Conservation (phyloP, 2,329 filamentous ascomycete species). For the Dactylellina cionopaga region DNA sequence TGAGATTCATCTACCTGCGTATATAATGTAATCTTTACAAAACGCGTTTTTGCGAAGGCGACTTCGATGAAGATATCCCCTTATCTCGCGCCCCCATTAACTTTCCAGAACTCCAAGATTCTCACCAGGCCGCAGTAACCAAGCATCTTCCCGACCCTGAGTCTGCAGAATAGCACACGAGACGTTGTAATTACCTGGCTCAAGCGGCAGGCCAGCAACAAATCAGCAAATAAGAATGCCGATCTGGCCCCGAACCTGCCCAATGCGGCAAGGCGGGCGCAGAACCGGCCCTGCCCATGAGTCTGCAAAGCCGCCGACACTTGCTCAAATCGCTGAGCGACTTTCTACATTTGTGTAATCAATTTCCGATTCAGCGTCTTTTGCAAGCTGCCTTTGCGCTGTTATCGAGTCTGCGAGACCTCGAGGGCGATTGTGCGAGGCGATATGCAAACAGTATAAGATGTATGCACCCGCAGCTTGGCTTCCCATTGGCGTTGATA, state of each 20-base stretch:
- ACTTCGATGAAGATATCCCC: too few relatives aligned
- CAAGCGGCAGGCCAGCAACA: background rate
- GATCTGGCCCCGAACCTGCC: slow-evolving; percentile 2
- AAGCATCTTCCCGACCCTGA: too few relatives aligned
- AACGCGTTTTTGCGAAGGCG: too few relatives aligned
- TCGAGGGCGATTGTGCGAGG: background rate
- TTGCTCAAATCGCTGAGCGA: slow-evolving; percentile 1
- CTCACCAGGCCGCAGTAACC: too few relatives aligned
- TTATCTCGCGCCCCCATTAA: too few relatives aligned
- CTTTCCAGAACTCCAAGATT: too few relatives aligned
- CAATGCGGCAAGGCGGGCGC: background rate
- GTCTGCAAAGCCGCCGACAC: background rate
- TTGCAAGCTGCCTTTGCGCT: background rate
- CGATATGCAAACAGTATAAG: too few relatives aligned
- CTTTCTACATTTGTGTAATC: background rate
- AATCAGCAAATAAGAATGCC: background rate
- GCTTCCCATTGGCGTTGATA: too few relatives aligned
- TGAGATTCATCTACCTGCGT: too few relatives aligned
- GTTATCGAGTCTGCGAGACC: background rate
- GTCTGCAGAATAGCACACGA: too few relatives aligned
- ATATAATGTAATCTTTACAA: too few relatives aligned
- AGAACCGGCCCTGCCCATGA: background rate
- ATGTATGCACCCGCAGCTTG: too few relatives aligned
- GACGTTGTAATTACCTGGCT: background rate
- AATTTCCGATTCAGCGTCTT: background rate